phyloP scores from a whole-genome alignment of 179 eudicot species.

The Pouteria campechiana region DNA sequence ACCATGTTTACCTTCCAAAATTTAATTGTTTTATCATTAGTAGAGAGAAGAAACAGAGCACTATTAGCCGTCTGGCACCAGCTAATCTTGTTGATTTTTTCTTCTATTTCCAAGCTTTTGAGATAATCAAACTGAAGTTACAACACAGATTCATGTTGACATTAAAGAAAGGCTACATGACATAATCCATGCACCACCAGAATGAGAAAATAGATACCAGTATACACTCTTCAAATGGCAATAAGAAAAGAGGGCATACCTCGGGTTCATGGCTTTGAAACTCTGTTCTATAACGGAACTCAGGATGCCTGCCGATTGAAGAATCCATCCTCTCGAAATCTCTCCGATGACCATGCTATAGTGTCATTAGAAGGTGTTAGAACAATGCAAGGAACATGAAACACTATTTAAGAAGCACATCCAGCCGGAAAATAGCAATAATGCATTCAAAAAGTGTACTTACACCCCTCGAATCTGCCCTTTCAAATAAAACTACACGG shows the following conservation, averaged over 20 bases:
- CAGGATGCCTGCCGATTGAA: slow-evolving; percentile 21
- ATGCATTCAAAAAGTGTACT: not conserved
- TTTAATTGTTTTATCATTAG: slow-evolving; percentile 68
- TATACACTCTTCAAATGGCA: not conserved
- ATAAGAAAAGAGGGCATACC: slow-evolving; percentile 5
- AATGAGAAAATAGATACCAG: not conserved
- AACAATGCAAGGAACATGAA: not conserved
- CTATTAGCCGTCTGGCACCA: slow-evolving; percentile 71
- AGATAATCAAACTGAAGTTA: slow-evolving; percentile 32
- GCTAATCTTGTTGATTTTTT: slow-evolving; percentile 72
- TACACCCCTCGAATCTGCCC: slow-evolving; percentile 39
- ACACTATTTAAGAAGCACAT: not conserved
- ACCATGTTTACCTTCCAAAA: slow-evolving; percentile 50
- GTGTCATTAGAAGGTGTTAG: not conserved
- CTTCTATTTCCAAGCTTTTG: slow-evolving; percentile 74
- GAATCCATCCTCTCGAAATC: slow-evolving; percentile 14
- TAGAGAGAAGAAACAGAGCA: slow-evolving; percentile 53
- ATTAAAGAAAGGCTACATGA: not conserved
- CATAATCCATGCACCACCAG: not conserved
- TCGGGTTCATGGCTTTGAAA: slow-evolving; percentile 32
- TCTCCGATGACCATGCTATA: slow-evolving; percentile 14
- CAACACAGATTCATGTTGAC: too few species aligned
- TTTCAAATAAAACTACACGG: slow-evolving; percentile 44
- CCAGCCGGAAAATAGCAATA: not conserved
- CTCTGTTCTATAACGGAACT: slow-evolving; percentile 24